phyloP scores from a whole-genome alignment of 1,139 yeast species.

The Saccharomyces hybrid region DNA sequence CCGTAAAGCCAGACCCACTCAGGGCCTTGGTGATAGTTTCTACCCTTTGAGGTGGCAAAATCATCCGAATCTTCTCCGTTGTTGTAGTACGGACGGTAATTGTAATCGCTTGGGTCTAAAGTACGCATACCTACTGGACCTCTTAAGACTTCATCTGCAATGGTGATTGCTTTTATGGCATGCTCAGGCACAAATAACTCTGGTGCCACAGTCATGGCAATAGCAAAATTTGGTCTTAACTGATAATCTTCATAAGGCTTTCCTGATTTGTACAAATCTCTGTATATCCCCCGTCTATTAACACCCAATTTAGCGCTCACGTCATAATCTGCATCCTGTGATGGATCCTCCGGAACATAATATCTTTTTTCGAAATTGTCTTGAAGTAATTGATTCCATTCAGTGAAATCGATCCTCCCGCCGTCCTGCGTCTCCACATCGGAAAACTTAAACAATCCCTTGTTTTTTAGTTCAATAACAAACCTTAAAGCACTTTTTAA shows the following conservation, averaged over 20 bases:
- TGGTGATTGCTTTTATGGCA: conserved; percentile 54
- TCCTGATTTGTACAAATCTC: conserved; percentile 72
- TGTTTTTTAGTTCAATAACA: conserved; percentile 50
- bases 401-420: conserved; percentile 40
- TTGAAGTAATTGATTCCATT: conserved; percentile 68
- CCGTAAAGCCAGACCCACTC: conserved; percentile 97
- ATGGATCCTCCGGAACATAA: conserved; percentile 59
- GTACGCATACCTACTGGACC: conserved; percentile 94
- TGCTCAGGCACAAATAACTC: conserved; percentile 62
- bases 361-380: conserved; percentile 70
- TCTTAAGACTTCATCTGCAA: conserved; percentile 66
- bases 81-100: conserved; percentile 81
- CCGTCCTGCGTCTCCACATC: conserved; percentile 56
- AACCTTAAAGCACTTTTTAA: conserved; percentile 77
- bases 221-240: conserved; percentile 82
- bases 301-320: conserved; percentile 52
- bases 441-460: conserved; percentile 50
- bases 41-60: conserved; percentile 88
- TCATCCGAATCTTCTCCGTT: conserved; percentile 76
- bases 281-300: conserved; percentile 88
- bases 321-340: conserved; percentile 48
- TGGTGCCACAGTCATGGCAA: conserved; percentile 91
- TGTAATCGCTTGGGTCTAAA: conserved; percentile 83
- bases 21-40: conserved; percentile 97
- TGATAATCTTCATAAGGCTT: conserved; percentile 93